A percentile compares a stretch with the other conserved stretches of the same genome.
Evolutionary conservation across 345 rosid genomes (phyloP).

Genomic region (Aegle marmelos): DNA sequence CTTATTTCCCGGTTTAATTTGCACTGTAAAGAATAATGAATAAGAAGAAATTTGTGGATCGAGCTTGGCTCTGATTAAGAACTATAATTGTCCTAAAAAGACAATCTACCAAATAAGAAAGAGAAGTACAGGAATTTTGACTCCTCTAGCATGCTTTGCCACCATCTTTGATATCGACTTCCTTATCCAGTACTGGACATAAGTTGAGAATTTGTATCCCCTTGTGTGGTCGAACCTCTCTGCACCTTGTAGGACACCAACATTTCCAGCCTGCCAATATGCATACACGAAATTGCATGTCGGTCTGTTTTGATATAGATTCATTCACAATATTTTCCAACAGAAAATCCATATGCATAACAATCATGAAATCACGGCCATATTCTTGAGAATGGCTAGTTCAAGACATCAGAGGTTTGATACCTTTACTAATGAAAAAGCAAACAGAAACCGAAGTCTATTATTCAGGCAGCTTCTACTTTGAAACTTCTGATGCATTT

Average conservation of each 20-base stretch:
- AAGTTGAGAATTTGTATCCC: constrained; percentile 84
- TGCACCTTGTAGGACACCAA: constrained; percentile 84
- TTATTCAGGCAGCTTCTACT: neutral
- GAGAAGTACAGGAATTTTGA: constrained; percentile 62
- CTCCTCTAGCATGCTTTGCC: constrained; percentile 56
- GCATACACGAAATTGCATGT: constrained; percentile 4
- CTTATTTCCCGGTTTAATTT: constrained; percentile 44
- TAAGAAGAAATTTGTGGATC: constrained; percentile 7
- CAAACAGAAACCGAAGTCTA: neutral
- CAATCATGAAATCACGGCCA: neutral
- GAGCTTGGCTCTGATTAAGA: constrained; percentile 1
- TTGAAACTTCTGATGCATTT: neutral
- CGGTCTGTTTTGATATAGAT: neutral
- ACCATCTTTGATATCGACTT: constrained; percentile 67
- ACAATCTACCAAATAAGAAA: constrained; percentile 7
- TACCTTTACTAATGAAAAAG: neutral
- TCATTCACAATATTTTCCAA: neutral
- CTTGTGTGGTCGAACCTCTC: constrained; percentile 77
- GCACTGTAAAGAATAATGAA: constrained; percentile 33
- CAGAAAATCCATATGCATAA: neutral
- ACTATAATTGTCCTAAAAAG: neutral
- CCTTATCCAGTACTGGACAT: constrained; percentile 84
- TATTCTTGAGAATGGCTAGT: neutral
- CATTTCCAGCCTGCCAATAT: constrained; percentile 60
- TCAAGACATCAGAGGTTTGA: neutral